A percentile compares a stretch with the other conserved stretches of the same genome.
Conservation (phyloP, 306 rosid genomes). For the Albizia julibrissin region DNA sequence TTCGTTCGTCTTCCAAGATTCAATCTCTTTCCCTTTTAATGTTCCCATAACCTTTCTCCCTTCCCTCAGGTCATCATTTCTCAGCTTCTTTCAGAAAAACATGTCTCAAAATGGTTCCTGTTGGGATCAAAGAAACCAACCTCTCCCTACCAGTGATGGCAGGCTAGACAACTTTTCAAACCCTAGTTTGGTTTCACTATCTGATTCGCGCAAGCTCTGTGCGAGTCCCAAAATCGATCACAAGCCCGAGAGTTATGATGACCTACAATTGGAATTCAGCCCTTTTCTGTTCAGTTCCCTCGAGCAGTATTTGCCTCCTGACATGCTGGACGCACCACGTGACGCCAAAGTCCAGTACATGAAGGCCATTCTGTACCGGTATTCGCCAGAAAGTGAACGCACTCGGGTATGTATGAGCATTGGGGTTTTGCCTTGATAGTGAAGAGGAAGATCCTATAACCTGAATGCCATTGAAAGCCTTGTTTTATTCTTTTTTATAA, state of each 20-base stretch:
- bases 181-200: constrained; percentile 12
- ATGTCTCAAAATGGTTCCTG: constrained; percentile 56
- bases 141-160: constrained; percentile 35
- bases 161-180: constrained; percentile 46
- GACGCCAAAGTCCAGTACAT: constrained; percentile 73
- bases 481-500: background rate
- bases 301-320: constrained; percentile 71
- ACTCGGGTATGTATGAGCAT: constrained; percentile 57
- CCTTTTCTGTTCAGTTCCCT: constrained; percentile 81
- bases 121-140: constrained; percentile 47
- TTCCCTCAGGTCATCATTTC: background rate
- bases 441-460: background rate
- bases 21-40: background rate
- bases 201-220: constrained; percentile 48
- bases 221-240: constrained; percentile 64
- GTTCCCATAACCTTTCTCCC: background rate
- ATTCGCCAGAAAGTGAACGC: constrained; percentile 73
- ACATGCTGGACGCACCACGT: constrained; percentile 59
- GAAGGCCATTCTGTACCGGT: constrained; percentile 68
- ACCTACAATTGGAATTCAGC: constrained; percentile 66
- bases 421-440: constrained; percentile 5
- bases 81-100: background rate
- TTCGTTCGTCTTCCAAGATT: background rate
- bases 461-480: background rate
- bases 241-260: constrained; percentile 78